Evolutionary conservation across 768 basidiomycete genomes (phyloP).

Genomic region (Naematelia encephala): DNA sequence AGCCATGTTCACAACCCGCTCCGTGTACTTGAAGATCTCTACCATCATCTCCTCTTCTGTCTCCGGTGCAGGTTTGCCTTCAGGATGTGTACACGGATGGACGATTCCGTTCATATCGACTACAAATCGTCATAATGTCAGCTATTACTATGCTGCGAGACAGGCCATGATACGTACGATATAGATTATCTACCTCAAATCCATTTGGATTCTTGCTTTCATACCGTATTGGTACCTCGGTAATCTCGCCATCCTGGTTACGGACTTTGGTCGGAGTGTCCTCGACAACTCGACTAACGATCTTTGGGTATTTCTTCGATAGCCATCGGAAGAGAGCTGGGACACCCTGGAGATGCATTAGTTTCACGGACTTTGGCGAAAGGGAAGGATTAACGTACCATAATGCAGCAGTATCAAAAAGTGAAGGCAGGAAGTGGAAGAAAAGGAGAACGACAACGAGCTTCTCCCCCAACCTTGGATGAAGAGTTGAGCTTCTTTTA

Average conservation of each 20-base stretch:
- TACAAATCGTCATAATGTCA: slow-evolving; percentile 13
- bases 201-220: slow-evolving; percentile 84
- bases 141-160: background rate
- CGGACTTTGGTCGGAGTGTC: slow-evolving; percentile 68
- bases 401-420: background rate
- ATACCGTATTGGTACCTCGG: slow-evolving; percentile 70
- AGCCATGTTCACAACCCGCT: slow-evolving; percentile 94
- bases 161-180: slow-evolving; percentile 52
- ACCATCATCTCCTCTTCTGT: slow-evolving; percentile 99
- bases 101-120: slow-evolving; percentile 99
- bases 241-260: slow-evolving; percentile 61
- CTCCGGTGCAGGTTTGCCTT: slow-evolving; percentile 93
- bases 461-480: background rate
- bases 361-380: background rate
- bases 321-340: slow-evolving; percentile 98
- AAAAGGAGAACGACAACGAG: background rate
- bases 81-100: slow-evolving; percentile 98
- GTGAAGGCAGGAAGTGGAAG: background rate
- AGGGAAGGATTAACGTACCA: background rate
- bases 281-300: slow-evolving; percentile 67
- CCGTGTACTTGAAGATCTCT: slow-evolving; percentile 93
- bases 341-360: slow-evolving; percentile 67
- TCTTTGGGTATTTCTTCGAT: slow-evolving; percentile 98
- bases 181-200: slow-evolving; percentile 89
- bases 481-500: too few relatives aligned